These are phyloP conservation scores for Wickerhamiella occidentalis DNA, from an alignment of 805 yeast genomes.

Conservation along the genomic window DNA sequence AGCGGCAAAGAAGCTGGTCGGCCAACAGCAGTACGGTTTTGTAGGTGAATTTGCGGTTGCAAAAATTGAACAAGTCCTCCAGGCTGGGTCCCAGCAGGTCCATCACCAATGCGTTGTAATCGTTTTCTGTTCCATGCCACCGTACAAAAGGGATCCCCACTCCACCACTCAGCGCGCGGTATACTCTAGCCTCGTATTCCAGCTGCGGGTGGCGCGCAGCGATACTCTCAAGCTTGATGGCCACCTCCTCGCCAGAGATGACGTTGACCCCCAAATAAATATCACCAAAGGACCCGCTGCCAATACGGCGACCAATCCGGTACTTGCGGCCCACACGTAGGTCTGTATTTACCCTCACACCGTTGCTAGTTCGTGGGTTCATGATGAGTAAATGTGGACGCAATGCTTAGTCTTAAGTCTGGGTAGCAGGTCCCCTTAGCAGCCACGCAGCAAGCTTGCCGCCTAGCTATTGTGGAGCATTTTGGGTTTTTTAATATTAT, in stretches of 20 bases:
- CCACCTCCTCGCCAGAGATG: constrained; percentile 94
- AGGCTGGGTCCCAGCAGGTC: constrained; percentile 90
- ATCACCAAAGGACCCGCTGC: constrained; percentile 96
- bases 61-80: constrained; percentile 91
- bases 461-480: too few species aligned
- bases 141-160: constrained; percentile 94
- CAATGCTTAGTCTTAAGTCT: background rate
- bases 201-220: constrained; percentile 93
- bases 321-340: constrained; percentile 87
- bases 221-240: constrained; percentile 82
- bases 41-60: constrained; percentile 84
- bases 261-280: constrained; percentile 82
- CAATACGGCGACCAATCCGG: constrained; percentile 88
- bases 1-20: constrained; percentile 85
- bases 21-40: constrained; percentile 89
- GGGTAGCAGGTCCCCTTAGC: too few species aligned
- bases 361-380: constrained; percentile 12
- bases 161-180: constrained; percentile 88
- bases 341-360: constrained; percentile 31
- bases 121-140: constrained; percentile 95
- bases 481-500: too few species aligned
- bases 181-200: constrained; percentile 93
- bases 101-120: constrained; percentile 92
- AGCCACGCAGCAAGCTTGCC: too few species aligned
- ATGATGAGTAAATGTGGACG: constrained; percentile 8